A percentile compares a stretch with the other conserved stretches of the same genome.
phyloP scores from a whole-genome alignment of 2,329 filamentous ascomycete genomes.

The Colletotrichum trifolii region DNA sequence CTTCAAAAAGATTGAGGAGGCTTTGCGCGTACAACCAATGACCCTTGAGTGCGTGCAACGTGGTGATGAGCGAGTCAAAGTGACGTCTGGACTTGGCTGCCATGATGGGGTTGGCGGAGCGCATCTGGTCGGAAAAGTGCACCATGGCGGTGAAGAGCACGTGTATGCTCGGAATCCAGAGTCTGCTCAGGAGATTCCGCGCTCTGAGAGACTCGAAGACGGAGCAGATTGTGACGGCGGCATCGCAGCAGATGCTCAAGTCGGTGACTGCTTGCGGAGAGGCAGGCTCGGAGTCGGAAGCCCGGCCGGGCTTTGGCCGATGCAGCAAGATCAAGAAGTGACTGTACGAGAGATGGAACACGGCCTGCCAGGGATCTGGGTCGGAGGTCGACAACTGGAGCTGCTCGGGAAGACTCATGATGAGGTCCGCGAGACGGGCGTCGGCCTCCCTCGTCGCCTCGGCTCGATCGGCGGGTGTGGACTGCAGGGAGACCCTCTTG shows the following conservation, averaged over 20 bases:
- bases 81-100: conserved; percentile 44
- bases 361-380: conserved; percentile 44
- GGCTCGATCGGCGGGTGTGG: conserved; percentile 38
- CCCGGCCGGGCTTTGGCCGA: conserved; percentile 41
- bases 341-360: conserved; percentile 49
- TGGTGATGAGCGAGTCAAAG: conserved; percentile 44
- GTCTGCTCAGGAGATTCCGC: conserved; percentile 37
- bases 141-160: conserved; percentile 47
- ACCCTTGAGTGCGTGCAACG: conserved; percentile 42
- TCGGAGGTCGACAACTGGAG: conserved; percentile 40
- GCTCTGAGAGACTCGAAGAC: conserved; percentile 45
- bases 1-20: conserved; percentile 45
- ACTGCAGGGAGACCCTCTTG: conserved; percentile 35
- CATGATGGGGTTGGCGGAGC: conserved; percentile 45
- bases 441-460: conserved; percentile 45
- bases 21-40: conserved; percentile 48
- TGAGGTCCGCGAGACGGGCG: conserved; percentile 45
- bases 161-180: conserved; percentile 46
- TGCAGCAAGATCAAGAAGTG: conserved; percentile 49
- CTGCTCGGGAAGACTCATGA: conserved; percentile 42
- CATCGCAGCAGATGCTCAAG: conserved; percentile 45
- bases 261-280: conserved; percentile 39
- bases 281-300: conserved; percentile 13
- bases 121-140: conserved; percentile 42
- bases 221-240: conserved; percentile 42